Conservation (phyloP, 441 rosid genomes). For the Geranium incanum region DNA sequence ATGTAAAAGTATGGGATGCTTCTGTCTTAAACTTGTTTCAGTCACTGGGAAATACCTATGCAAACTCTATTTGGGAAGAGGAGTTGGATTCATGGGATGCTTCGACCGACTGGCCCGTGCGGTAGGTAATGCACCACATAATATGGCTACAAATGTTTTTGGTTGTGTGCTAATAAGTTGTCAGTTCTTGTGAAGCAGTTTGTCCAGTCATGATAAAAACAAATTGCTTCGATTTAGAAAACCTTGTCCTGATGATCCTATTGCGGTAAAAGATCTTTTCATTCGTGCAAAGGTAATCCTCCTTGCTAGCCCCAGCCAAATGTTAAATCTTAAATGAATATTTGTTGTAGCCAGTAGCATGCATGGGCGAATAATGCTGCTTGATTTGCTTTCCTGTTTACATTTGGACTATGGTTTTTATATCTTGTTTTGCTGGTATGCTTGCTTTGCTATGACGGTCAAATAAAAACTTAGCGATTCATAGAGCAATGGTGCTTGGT, state of each 20-base stretch:
- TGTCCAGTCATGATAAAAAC: conserved; percentile 50
- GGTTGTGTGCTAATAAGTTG: not conserved
- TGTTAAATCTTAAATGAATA: conserved; percentile 9
- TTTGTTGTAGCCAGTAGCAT: not conserved
- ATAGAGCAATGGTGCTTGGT: not conserved
- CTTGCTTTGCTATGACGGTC: not conserved
- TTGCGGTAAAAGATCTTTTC: conserved; percentile 88
- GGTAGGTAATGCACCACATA: conserved; percentile 37
- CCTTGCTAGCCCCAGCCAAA: conserved; percentile 7
- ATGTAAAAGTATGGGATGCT: conserved; percentile 96
- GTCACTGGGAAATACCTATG: conserved; percentile 86
- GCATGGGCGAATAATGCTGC: not conserved
- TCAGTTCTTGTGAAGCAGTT: conserved; percentile 37
- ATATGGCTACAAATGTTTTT: not conserved
- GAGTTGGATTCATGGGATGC: conserved; percentile 69
- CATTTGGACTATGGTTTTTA: not conserved
- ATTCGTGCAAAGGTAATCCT: conserved; percentile 85
- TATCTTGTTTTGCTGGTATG: not conserved
- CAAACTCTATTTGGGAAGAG: conserved; percentile 97
- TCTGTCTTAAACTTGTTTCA: conserved; percentile 91
- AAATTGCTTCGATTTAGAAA: conserved; percentile 54
- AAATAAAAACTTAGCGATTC: not conserved
- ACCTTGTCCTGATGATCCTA: conserved; percentile 67
- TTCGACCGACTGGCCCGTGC: conserved; percentile 48
- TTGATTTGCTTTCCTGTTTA: not conserved